Evolutionary conservation across 805 yeast genomes (phyloP), one percentile per base, ranked within the genome.

Genomic region (Kodamaea lidongshanica): DNA sequence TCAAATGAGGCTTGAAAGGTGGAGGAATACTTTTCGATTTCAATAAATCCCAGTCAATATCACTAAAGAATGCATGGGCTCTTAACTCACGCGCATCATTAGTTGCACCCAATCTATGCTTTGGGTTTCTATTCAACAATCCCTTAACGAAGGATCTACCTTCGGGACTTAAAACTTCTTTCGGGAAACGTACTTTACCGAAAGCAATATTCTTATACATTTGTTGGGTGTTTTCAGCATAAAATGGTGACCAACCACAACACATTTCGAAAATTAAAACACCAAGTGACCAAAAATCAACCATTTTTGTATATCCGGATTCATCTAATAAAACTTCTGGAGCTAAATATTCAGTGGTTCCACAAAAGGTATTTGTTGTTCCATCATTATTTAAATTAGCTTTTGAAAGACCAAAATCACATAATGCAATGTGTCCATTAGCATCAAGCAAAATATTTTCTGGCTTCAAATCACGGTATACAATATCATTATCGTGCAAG

Each of bases 211-310:
- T 92, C 64, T 89, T 92, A 63, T 92, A 92, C 98, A 92, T 92
- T 58, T 92, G 96, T 64, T 92, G 97, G 29, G 95, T 87, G 56
- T 86, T 89, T 40, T 89, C 96, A 16, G 97, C 98, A 50, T 86
- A 92, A 57, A 92, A 92, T 33, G 98, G 98, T 4, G 95, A 83
- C 98, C 97, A 92, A 30, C 98, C 98, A 63, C 97, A 92, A 58
- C 97, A 88, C 98, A 92, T 92, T 63, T 92, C 98, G 58, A 92
- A 92, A 26, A 92, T 87, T 35, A 92, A 66, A 15, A 92, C 98
- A 37, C 98, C 98, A 35, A 92, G 65, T 3, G 97, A 88, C 98
- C 98, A 92, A 48, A 92, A 92, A 57, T 92, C 98, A 38, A 92
- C 98, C 97, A 92, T 89, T 58, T 88, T 87, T 21, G 97, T 92